phyloP scores from a whole-genome alignment of 2,329 filamentous ascomycete species.

The Beauveria brongniartii region DNA sequence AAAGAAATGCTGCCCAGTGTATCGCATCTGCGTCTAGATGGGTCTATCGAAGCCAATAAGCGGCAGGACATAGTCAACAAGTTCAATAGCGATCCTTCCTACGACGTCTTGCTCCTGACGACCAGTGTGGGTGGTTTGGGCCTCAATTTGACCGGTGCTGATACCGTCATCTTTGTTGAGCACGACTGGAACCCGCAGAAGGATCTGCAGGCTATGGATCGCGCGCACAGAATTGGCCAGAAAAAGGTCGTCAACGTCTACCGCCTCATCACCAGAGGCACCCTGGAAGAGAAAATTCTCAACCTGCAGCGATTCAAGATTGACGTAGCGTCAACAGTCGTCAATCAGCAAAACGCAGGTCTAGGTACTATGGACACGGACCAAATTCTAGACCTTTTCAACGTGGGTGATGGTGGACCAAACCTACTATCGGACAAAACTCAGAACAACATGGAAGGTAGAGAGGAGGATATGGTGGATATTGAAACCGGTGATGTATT shows the following conservation, averaged over 20 bases:
- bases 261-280: slow-evolving; percentile 89
- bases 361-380: slow-evolving; percentile 95
- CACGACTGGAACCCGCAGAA: slow-evolving; percentile 99
- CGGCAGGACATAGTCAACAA: slow-evolving; percentile 97
- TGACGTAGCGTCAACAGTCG: slow-evolving; percentile 93
- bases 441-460: slow-evolving; percentile 48
- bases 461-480: slow-evolving; percentile 84
- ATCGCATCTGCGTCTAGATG: slow-evolving; percentile 89
- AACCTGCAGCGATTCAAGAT: slow-evolving; percentile 99
- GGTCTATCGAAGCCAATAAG: slow-evolving; percentile 83
- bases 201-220: slow-evolving; percentile 97
- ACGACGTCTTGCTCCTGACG: slow-evolving; percentile 87
- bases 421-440: slow-evolving; percentile 55
- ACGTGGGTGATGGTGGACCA: slow-evolving; percentile 70
- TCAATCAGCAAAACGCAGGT: slow-evolving; percentile 97
- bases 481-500: slow-evolving; percentile 85
- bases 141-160: slow-evolving; percentile 89
- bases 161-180: slow-evolving; percentile 98
- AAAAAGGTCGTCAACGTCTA: slow-evolving; percentile 99
- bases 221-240: slow-evolving; percentile 94
- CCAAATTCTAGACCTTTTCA: slow-evolving; percentile 95
- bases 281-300: slow-evolving; percentile 96
- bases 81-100: slow-evolving; percentile 96
- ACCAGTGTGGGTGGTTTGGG: slow-evolving; percentile 93
- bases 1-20: slow-evolving; percentile 87